Percentiles rank a stretch among this genome's conserved stretches.
Conservation (phyloP, 1,284 basidiomycete genomes). For the Inonotus obliquus region DNA sequence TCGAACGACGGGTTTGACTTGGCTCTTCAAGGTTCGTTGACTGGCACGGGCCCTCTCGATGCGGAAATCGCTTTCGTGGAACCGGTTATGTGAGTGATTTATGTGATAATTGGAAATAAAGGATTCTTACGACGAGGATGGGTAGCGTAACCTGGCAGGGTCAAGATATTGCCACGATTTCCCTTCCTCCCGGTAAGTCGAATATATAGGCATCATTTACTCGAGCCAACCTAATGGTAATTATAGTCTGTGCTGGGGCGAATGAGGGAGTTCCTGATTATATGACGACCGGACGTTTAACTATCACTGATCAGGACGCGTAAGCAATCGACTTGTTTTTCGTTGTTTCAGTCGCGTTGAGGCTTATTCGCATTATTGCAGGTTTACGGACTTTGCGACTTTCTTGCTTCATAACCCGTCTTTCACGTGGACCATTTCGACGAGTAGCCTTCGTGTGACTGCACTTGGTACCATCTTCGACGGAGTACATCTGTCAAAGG, state of each 20-base stretch:
- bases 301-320: conserved; percentile 48
- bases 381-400: conserved; percentile 66
- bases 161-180: conserved; percentile 60
- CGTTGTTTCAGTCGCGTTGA: background rate
- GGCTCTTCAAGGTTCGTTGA: conserved; percentile 52
- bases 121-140: background rate
- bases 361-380: conserved; percentile 20
- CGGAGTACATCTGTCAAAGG: conserved; percentile 59
- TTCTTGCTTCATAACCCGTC: conserved; percentile 60
- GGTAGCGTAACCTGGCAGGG: conserved; percentile 62
- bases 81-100: conserved; percentile 40
- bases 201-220: background rate
- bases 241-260: conserved; percentile 62
- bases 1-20: conserved; percentile 60
- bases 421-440: conserved; percentile 72
- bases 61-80: conserved; percentile 58
- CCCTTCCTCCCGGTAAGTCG: conserved; percentile 49
- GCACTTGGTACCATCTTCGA: conserved; percentile 71
- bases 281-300: conserved; percentile 43
- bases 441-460: conserved; percentile 53
- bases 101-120: background rate
- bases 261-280: conserved; percentile 67
- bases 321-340: conserved; percentile 28
- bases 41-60: conserved; percentile 61
- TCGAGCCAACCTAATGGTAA: background rate